These are phyloP conservation scores for Ocimum tenuiflorum DNA, from an alignment of 257 asterid genomes.

Conservation along the genomic window DNA sequence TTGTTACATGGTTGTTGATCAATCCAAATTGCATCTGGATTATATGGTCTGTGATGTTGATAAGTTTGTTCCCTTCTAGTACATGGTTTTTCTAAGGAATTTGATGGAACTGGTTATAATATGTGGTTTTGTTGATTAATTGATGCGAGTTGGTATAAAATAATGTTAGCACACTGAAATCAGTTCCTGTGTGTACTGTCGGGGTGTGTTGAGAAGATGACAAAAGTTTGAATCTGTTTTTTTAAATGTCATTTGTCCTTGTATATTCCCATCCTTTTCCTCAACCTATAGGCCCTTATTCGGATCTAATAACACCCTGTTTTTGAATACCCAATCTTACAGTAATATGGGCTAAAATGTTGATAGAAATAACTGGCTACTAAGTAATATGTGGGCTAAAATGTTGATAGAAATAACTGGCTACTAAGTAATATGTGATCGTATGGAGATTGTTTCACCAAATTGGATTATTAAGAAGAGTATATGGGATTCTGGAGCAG, in stretches of 20 bases:
- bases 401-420: background rate
- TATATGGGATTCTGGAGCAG: background rate
- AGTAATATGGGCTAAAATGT: background rate
- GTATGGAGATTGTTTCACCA: background rate
- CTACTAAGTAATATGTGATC: background rate
- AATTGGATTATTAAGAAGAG: background rate
- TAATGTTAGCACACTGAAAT: background rate
- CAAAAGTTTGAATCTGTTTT: constrained; percentile 7
- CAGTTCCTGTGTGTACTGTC: background rate
- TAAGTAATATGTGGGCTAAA: background rate
- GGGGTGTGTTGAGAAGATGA: background rate
- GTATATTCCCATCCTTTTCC: background rate
- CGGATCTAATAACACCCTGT: background rate
- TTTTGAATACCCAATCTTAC: background rate
- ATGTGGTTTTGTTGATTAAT: background rate
- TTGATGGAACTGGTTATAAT: background rate
- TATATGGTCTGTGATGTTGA: background rate
- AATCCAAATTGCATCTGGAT: background rate
- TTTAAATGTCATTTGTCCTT: background rate
- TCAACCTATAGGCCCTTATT: too few species aligned
- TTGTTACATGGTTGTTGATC: background rate
- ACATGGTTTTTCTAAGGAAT: background rate
- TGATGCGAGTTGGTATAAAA: background rate
- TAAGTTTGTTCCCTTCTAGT: too few species aligned
- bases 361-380: too few species aligned